Evolutionary conservation across 2,329 filamentous ascomycete species (phyloP).

Genomic region (Cyphellophora europaea): DNA sequence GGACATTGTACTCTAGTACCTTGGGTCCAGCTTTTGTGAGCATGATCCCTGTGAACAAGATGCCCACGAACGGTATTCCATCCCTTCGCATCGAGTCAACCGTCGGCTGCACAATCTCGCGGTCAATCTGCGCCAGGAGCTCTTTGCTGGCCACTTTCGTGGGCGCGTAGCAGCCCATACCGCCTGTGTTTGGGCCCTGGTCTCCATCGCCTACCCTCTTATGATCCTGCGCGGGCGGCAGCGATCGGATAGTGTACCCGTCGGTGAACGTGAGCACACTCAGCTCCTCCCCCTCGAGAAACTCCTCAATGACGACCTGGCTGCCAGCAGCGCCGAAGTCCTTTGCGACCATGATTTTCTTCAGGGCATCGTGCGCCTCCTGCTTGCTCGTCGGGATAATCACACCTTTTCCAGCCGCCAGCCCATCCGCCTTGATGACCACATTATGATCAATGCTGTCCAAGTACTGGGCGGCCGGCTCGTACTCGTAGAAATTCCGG

Average conservation of each 20-base stretch:
- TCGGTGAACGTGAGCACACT: conserved; percentile 89
- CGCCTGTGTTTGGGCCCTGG: conserved; percentile 84
- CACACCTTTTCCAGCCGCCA: conserved; percentile 93
- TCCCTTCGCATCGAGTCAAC: conserved; percentile 81
- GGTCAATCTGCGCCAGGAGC: conserved; percentile 69
- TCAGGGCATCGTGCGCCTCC: conserved; percentile 72
- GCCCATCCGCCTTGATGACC: conserved; percentile 87
- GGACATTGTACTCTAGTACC: conserved; percentile 85
- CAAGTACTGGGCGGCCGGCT: conserved; percentile 64
- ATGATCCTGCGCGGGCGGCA: conserved; percentile 92
- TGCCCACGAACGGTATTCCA: conserved; percentile 58
- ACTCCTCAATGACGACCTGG: conserved; percentile 94
- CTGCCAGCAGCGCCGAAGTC: conserved; percentile 80
- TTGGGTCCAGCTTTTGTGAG: conserved; percentile 73
- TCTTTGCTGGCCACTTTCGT: conserved; percentile 68
- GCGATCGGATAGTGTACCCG: conserved; percentile 69
- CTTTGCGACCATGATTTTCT: conserved; percentile 81
- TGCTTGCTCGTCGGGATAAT: conserved; percentile 74
- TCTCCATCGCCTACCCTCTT: conserved; percentile 91
- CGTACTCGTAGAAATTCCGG: conserved; percentile 75
- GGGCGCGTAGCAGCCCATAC: conserved; percentile 96
- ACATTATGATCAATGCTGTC: conserved; percentile 61
- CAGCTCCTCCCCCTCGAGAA: conserved; percentile 81
- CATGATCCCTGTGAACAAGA: conserved; percentile 88
- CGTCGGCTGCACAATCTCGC: conserved; percentile 78